Percentiles rank a stretch among this genome's conserved stretches.
phyloP scores from a whole-genome alignment of 495 filamentous ascomycete genomes.

The Bryoglossum gracile region DNA sequence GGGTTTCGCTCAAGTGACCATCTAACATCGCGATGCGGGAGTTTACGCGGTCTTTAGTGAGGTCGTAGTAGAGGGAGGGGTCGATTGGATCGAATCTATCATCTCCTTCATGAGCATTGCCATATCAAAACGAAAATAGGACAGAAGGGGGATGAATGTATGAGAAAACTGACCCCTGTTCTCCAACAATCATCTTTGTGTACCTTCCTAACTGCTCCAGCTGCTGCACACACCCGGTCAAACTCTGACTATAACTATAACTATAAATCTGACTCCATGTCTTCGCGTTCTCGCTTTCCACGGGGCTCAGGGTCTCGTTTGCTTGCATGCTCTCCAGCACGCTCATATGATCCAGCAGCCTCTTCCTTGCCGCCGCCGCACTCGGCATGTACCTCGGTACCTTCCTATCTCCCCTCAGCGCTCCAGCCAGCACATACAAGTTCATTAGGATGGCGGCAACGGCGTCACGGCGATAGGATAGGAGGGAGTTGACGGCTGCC shows the following conservation, averaged over 20 bases:
- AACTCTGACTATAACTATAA: slow-evolving; percentile 43
- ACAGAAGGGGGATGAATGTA: slow-evolving; percentile 1
- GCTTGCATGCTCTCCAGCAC: slow-evolving; percentile 35
- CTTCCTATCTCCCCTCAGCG: slow-evolving; percentile 39
- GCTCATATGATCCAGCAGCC: slow-evolving; percentile 43
- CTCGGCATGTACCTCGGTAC: slow-evolving; percentile 49
- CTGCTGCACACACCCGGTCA: slow-evolving; percentile 50
- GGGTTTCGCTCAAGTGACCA: too few relatives aligned
- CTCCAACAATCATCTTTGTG: slow-evolving; percentile 47
- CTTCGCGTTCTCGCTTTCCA: slow-evolving; percentile 21
- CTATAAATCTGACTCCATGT: slow-evolving; percentile 43
- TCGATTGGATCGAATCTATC: slow-evolving; percentile 19
- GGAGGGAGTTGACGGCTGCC: slow-evolving; percentile 35
- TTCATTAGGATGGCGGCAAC: slow-evolving; percentile 51
- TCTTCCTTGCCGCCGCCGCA: slow-evolving; percentile 43
- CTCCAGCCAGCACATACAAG: slow-evolving; percentile 48
- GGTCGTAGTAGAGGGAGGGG: slow-evolving; percentile 1
- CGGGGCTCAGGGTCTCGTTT: slow-evolving; percentile 22
- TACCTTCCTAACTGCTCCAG: slow-evolving; percentile 43
- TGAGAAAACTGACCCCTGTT: slow-evolving; percentile 33
- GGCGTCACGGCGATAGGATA: slow-evolving; percentile 44
- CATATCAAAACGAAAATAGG: slow-evolving; percentile 2
- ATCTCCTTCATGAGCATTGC: too few relatives aligned
- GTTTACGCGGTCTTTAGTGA: neutral
- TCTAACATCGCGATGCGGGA: too few relatives aligned